These are phyloP conservation scores for Xylaria sp. DNA, from an alignment of 2,329 filamentous ascomycete species.

Conservation along the genomic window DNA sequence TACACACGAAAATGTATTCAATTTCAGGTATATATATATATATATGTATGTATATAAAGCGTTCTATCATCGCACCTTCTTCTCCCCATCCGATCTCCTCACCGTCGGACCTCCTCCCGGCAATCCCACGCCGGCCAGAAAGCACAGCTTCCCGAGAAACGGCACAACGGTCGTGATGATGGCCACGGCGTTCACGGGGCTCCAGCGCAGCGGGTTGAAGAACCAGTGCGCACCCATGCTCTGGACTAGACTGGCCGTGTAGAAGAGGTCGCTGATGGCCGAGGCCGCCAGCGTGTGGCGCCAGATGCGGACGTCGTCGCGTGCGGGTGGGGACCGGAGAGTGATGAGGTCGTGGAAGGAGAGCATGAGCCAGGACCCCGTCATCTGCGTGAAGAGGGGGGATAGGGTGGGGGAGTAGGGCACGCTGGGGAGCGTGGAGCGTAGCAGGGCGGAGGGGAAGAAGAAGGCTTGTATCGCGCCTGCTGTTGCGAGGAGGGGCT, in stretches of 20 bases:
- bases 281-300: constrained; percentile 40
- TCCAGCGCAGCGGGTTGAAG: constrained; percentile 37
- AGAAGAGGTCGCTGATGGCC: constrained; percentile 40
- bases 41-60: neutral
- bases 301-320: constrained; percentile 36
- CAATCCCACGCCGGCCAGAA: constrained; percentile 40
- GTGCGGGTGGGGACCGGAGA: constrained; percentile 26
- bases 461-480: constrained; percentile 40
- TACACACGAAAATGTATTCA: neutral
- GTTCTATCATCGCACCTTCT: constrained; percentile 28
- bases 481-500: constrained; percentile 38
- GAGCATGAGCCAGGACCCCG: constrained; percentile 42
- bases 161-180: constrained; percentile 38
- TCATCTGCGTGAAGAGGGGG: constrained; percentile 41
- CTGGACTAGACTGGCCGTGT: constrained; percentile 38
- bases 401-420: constrained; percentile 34
- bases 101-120: neutral
- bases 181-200: constrained; percentile 25
- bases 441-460: constrained; percentile 29
- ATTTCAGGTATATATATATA: neutral
- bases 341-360: constrained; percentile 41
- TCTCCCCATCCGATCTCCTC: constrained; percentile 8
- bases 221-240: constrained; percentile 38
- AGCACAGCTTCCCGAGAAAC: constrained; percentile 40
- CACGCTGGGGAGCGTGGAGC: constrained; percentile 34